These are phyloP conservation scores for Aquilaria yunnanensis DNA, from an alignment of 345 rosid species.

Conservation along the genomic window DNA sequence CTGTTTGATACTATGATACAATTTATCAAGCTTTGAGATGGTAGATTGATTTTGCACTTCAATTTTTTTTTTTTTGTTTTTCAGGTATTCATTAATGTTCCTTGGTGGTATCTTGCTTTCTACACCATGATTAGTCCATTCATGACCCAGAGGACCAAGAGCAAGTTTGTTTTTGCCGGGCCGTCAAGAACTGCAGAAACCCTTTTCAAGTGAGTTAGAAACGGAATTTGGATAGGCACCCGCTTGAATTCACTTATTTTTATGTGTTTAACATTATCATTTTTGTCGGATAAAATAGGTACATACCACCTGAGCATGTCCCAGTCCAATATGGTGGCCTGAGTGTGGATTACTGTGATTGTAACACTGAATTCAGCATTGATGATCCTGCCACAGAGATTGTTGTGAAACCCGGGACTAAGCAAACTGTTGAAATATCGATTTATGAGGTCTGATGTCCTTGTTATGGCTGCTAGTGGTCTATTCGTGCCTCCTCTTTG, in stretches of 20 bases:
- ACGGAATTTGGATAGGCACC: too few relatives aligned
- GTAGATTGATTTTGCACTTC: background rate
- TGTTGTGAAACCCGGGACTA: slow-evolving; percentile 59
- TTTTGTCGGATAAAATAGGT: slow-evolving; percentile 27
- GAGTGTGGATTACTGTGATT: slow-evolving; percentile 68
- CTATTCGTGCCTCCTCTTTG: background rate
- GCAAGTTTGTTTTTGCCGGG: slow-evolving; percentile 59
- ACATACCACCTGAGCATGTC: slow-evolving; percentile 72
- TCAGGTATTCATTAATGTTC: slow-evolving; percentile 63
- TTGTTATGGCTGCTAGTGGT: background rate
- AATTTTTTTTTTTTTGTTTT: background rate
- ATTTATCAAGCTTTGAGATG: too few relatives aligned
- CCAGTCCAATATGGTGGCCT: slow-evolving; percentile 85
- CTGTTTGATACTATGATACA: too few relatives aligned
- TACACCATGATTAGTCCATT: slow-evolving; percentile 57
- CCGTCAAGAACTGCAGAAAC: slow-evolving; percentile 49
- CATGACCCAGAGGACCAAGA: slow-evolving; percentile 56
- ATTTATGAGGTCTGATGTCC: slow-evolving; percentile 55
- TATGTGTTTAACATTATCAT: background rate
- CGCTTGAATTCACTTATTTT: background rate
- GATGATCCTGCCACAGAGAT: slow-evolving; percentile 61
- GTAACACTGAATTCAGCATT: slow-evolving; percentile 59
- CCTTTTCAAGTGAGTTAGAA: slow-evolving; percentile 57
- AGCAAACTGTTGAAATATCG: slow-evolving; percentile 74
- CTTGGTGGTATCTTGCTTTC: slow-evolving; percentile 64